Evolutionary conservation across 371 early-diverging fungal genomes (phyloP).

Genomic region (Nosema muscidifuracis): DNA sequence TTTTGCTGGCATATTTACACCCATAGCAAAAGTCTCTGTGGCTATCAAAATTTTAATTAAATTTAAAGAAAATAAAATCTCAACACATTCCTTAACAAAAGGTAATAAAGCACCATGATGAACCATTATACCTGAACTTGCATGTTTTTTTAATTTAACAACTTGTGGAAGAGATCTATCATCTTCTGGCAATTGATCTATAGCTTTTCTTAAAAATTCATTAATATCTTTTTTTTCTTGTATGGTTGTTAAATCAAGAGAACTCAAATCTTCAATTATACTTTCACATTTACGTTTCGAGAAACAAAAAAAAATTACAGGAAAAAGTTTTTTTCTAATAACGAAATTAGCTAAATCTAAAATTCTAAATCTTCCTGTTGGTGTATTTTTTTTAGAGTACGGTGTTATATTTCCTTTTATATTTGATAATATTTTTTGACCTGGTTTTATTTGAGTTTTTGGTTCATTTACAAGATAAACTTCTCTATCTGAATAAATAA

Average conservation of each 20-base stretch:
- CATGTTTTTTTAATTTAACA: conserved; percentile 70
- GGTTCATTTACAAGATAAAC: conserved; percentile 40
- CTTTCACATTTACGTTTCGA: conserved; percentile 55
- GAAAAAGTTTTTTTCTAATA: conserved; percentile 40
- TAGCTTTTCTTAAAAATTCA: conserved; percentile 48
- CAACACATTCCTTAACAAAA: conserved; percentile 88
- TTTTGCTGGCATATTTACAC: conserved; percentile 94
- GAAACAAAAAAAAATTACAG: conserved; percentile 61
- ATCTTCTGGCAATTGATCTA: conserved; percentile 41
- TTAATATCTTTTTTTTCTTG: conserved; percentile 51
- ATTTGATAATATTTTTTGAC: conserved; percentile 13
- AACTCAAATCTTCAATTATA: conserved; percentile 38
- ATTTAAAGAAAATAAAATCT: conserved; percentile 83
- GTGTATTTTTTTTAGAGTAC: conserved; percentile 45
- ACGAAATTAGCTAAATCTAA: conserved; percentile 52
- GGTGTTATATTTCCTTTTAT: conserved; percentile 17
- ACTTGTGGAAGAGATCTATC: conserved; percentile 76
- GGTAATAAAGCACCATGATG: conserved; percentile 94
- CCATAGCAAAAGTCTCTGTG: conserved; percentile 92
- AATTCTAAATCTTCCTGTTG: conserved; percentile 40
- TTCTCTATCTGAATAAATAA: conserved; percentile 66
- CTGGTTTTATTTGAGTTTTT: conserved; percentile 18
- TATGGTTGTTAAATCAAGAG: conserved; percentile 51
- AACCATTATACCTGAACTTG: conserved; percentile 84
- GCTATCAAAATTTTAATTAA: conserved; percentile 83